Conservation (phyloP, 2,329 filamentous ascomycete species). For the Scedosporium apiospermum region DNA sequence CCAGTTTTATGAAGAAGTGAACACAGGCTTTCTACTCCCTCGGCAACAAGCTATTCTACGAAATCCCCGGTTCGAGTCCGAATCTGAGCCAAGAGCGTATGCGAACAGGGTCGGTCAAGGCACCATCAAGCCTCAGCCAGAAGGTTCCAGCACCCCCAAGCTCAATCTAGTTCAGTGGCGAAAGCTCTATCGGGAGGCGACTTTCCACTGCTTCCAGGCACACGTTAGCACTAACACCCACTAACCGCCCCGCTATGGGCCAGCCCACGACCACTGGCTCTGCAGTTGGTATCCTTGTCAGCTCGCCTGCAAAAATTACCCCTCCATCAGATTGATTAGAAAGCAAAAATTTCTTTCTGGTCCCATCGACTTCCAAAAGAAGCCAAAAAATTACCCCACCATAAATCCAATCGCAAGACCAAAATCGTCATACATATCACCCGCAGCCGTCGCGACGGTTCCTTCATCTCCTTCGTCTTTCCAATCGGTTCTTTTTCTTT, state of each 20-base stretch:
- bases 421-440: not conserved
- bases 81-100: not conserved
- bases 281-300: not conserved
- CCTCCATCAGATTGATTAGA: not conserved
- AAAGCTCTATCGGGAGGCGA: not conserved
- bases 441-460: not conserved
- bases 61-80: too few species aligned
- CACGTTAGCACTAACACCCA: too few species aligned
- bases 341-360: conserved; percentile 1
- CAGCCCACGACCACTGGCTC: not conserved
- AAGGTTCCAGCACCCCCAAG: not conserved
- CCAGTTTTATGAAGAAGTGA: conserved; percentile 41
- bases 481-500: not conserved
- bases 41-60: not conserved
- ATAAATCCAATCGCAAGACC: not conserved
- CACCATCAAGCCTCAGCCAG: not conserved
- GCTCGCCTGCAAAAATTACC: conserved; percentile 1
- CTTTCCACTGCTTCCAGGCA: not conserved
- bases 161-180: not conserved
- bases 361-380: not conserved
- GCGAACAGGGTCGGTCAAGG: not conserved
- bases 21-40: not conserved
- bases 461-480: not conserved
- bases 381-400: conserved; percentile 3
- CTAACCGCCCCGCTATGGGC: not conserved